Percentiles rank a stretch among this genome's conserved stretches.
Evolutionary conservation across 345 rosid species (phyloP).

Genomic region (Eutrema japonicum): DNA sequence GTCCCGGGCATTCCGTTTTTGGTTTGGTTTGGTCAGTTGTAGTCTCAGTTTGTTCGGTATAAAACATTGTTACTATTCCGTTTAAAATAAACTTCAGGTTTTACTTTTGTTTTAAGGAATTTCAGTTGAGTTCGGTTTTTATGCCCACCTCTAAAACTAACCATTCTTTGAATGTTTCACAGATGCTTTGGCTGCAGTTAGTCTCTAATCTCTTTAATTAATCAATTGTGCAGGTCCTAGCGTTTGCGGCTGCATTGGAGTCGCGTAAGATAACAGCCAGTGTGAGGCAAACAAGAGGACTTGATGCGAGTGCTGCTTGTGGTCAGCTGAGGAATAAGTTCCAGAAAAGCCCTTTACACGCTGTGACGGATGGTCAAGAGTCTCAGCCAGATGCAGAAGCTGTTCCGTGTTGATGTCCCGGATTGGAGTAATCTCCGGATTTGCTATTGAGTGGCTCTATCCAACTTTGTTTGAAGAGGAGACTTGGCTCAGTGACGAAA

Average conservation of each 20-base stretch:
- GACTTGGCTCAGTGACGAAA: conserved; percentile 8
- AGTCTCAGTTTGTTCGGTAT: no score
- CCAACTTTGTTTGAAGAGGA: conserved; percentile 9
- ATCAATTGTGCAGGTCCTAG: conserved; percentile 56
- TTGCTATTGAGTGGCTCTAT: conserved; percentile 9
- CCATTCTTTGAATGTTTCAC: not conserved
- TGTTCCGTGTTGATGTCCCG: conserved; percentile 48
- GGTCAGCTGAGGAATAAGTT: conserved; percentile 95
- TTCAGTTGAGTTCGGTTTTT: not conserved
- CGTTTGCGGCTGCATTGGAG: conserved; percentile 73
- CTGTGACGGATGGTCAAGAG: conserved; percentile 46
- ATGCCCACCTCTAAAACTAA: not conserved
- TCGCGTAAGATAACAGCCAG: conserved; percentile 78
- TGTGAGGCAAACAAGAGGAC: conserved; percentile 83
- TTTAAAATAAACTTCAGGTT: no score
- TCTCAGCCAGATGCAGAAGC: conserved; percentile 53
- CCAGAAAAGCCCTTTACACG: conserved; percentile 77
- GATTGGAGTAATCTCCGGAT: conserved; percentile 8
- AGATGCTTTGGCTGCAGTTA: not conserved
- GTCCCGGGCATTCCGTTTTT: not conserved
- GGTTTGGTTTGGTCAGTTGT: not conserved
- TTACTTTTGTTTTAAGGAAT: not conserved
- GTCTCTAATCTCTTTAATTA: conserved; percentile 15
- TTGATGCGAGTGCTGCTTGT: conserved; percentile 97
- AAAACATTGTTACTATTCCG: no score